A percentile compares a stretch with the other conserved stretches of the same genome.
Evolutionary conservation across 2,329 filamentous ascomycete genomes (phyloP).

Genomic region (Phialemoniopsis sp.): DNA sequence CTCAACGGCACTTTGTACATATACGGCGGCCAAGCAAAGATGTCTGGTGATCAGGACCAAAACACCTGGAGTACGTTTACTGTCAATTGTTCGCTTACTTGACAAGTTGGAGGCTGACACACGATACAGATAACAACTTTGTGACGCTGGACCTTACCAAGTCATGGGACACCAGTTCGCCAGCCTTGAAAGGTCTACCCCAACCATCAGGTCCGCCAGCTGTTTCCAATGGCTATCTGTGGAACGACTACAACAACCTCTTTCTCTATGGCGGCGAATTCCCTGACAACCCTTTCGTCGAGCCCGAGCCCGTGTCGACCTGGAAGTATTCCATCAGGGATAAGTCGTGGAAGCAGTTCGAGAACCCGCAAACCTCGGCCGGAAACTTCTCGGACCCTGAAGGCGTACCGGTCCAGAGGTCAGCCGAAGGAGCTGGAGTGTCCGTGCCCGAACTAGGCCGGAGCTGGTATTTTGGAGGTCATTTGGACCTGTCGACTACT

Average conservation of each 20-base stretch:
- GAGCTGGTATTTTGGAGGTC: constrained; percentile 77
- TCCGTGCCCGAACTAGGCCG: constrained; percentile 66
- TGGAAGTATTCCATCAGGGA: constrained; percentile 67
- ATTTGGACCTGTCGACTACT: constrained; percentile 57
- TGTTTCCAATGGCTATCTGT: constrained; percentile 70
- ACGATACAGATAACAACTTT: constrained; percentile 61
- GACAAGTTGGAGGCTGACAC: constrained; percentile 6
- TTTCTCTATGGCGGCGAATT: constrained; percentile 75
- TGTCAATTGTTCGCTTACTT: background rate
- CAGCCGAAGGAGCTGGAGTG: constrained; percentile 70
- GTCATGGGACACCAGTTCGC: constrained; percentile 65
- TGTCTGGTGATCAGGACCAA: constrained; percentile 48
- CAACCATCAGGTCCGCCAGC: constrained; percentile 64
- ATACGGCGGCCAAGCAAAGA: constrained; percentile 67
- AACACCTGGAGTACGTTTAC: constrained; percentile 65
- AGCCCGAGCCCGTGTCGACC: constrained; percentile 56
- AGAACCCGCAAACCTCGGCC: constrained; percentile 54
- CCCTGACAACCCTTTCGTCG: constrained; percentile 54
- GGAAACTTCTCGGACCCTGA: constrained; percentile 58
- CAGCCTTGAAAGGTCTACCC: constrained; percentile 56
- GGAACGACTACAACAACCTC: constrained; percentile 66
- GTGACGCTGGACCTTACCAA: constrained; percentile 67
- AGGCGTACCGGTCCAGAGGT: constrained; percentile 56
- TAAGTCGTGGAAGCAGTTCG: constrained; percentile 59
- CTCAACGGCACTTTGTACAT: constrained; percentile 74